phyloP scores from a whole-genome alignment of 225 moss, liverwort and hornwort genomes.

The Polytrichum commune region DNA sequence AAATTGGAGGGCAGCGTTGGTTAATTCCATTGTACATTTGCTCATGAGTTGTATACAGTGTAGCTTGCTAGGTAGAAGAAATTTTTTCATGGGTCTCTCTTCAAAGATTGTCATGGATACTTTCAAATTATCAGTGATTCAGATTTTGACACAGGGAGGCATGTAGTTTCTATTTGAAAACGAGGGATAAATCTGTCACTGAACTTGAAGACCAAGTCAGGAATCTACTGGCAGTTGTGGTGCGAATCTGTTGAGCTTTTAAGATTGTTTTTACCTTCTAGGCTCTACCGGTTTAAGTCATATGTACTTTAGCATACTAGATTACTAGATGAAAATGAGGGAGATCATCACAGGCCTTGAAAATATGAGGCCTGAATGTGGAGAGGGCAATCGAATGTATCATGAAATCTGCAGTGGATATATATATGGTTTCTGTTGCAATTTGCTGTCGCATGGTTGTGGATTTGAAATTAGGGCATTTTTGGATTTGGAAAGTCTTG shows the following conservation, averaged over 20 bases:
- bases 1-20: slow-evolving; percentile 96
- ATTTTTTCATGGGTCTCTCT: slow-evolving; percentile 8
- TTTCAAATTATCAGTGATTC: too few relatives aligned
- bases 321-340: background rate
- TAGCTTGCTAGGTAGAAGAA: slow-evolving; percentile 13
- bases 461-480: too few relatives aligned
- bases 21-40: slow-evolving; percentile 18
- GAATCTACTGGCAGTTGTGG: background rate
- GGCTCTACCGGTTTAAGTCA: background rate
- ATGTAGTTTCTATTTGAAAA: background rate
- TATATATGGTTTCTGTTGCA: too few relatives aligned
- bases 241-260: background rate
- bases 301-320: slow-evolving; percentile 3
- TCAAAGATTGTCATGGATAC: background rate
- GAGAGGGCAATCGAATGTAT: background rate
- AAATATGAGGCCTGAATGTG: background rate
- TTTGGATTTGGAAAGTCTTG: too few relatives aligned
- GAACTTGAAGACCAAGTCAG: background rate
- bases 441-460: too few relatives aligned
- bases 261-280: background rate
- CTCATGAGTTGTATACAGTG: slow-evolving; percentile 27
- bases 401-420: too few relatives aligned
- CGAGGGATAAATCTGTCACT: background rate
- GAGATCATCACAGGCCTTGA: background rate
- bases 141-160: too few relatives aligned